These are phyloP conservation scores for Phylloporus sp. DNA, from an alignment of 1,284 basidiomycete genomes.

Conservation along the genomic window DNA sequence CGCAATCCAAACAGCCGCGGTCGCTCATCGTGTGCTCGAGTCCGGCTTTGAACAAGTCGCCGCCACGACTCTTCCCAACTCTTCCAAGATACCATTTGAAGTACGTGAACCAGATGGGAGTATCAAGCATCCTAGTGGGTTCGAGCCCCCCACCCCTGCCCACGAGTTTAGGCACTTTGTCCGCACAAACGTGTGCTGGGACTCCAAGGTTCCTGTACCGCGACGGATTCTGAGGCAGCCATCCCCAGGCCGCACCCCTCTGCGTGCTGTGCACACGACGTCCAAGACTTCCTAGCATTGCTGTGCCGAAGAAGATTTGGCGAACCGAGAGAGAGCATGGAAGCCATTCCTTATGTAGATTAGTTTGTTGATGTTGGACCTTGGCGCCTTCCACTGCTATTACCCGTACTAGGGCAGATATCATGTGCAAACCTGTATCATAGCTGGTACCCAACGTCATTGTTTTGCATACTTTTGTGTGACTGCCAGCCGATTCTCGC, in stretches of 20 bases:
- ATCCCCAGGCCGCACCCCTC: slow-evolving; percentile 20
- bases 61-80: slow-evolving; percentile 34
- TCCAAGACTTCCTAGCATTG: neutral
- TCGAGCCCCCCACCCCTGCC: slow-evolving; percentile 46
- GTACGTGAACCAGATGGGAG: slow-evolving; percentile 42
- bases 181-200: slow-evolving; percentile 20
- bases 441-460: no score
- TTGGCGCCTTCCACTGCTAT: no score
- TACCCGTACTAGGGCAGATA: no score
- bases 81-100: slow-evolving; percentile 46
- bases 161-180: slow-evolving; percentile 40
- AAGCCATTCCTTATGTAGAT: neutral
- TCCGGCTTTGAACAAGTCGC: slow-evolving; percentile 36
- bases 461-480: neutral
- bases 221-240: slow-evolving; percentile 20
- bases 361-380: neutral
- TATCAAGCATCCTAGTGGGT: slow-evolving; percentile 46
- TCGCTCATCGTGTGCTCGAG: slow-evolving; percentile 43
- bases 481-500: no score
- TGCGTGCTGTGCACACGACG: slow-evolving; percentile 38
- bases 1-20: slow-evolving; percentile 40
- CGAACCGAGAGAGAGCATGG: neutral
- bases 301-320: neutral
- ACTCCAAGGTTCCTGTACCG: slow-evolving; percentile 22
- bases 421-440: no score